These are phyloP conservation scores for Flaveria robusta DNA, from an alignment of 129 eudicot genomes.

Conservation along the genomic window DNA sequence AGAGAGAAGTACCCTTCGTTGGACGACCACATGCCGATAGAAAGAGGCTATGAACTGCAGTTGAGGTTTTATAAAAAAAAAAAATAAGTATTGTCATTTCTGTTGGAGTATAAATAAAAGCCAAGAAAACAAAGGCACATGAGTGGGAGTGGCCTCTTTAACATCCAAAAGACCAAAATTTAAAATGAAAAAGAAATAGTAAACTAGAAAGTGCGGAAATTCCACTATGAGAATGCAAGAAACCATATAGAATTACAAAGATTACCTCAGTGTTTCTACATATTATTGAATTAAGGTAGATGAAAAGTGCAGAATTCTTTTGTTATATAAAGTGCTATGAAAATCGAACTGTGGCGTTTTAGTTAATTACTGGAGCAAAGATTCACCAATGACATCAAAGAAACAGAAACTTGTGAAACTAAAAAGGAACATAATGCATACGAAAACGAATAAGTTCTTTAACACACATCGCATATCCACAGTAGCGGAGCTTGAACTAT, in stretches of 20 bases:
- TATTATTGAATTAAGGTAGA: background rate
- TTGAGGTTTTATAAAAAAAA: background rate
- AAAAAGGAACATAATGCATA: background rate
- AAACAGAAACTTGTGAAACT: slow-evolving; percentile 14
- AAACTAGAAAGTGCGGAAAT: background rate
- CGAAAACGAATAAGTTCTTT: slow-evolving; percentile 9
- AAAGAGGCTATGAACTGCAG: slow-evolving; percentile 94
- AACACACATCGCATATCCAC: slow-evolving; percentile 23
- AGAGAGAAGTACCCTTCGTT: slow-evolving; percentile 72
- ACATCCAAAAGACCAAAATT: too few relatives aligned
- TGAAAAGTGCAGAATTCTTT: background rate
- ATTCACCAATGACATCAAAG: slow-evolving; percentile 16
- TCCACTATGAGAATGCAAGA: background rate
- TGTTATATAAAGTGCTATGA: background rate
- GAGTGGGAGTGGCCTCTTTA: background rate
- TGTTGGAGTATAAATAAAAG: slow-evolving; percentile 16
- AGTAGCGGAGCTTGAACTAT: too few relatives aligned
- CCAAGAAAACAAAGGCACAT: slow-evolving; percentile 7
- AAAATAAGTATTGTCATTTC: slow-evolving; percentile 18
- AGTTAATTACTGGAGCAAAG: background rate
- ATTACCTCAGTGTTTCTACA: background rate
- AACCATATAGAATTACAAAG: slow-evolving; percentile 18
- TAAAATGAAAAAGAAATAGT: background rate
- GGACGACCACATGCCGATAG: slow-evolving; percentile 91
- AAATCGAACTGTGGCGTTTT: background rate